Evolutionary conservation across 495 filamentous ascomycete genomes (phyloP).

Genomic region (Penicillium taxi): DNA sequence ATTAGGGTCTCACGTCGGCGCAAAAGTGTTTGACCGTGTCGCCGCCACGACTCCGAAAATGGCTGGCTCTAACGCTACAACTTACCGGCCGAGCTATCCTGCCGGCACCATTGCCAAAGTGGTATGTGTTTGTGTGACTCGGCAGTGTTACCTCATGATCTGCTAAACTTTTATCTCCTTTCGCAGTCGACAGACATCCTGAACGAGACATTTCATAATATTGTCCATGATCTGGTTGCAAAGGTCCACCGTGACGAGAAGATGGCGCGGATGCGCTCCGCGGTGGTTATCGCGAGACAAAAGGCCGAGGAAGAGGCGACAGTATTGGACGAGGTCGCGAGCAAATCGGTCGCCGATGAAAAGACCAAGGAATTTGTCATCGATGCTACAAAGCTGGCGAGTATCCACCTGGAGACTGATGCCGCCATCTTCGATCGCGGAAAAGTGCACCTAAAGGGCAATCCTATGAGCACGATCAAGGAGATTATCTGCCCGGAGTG

Average conservation of each 20-base stretch:
- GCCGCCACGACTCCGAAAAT: conserved; percentile 24
- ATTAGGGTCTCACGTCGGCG: conserved; percentile 18
- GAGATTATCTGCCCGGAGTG: conserved; percentile 63
- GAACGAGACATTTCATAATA: conserved; percentile 64
- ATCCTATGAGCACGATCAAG: conserved; percentile 63
- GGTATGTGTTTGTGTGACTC: conserved; percentile 31
- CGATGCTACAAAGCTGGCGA: conserved; percentile 32
- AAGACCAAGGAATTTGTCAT: conserved; percentile 29
- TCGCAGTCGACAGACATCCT: conserved; percentile 45
- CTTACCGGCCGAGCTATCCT: conserved; percentile 26
- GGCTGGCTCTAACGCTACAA: conserved; percentile 31
- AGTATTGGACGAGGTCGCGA: conserved; percentile 28
- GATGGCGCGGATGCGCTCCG: conserved; percentile 61
- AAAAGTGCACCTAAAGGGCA: conserved; percentile 63
- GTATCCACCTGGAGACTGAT: conserved; percentile 53
- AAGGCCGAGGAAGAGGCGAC: conserved; percentile 47
- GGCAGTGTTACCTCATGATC: not conserved
- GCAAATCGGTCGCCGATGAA: conserved; percentile 24
- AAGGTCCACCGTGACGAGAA: conserved; percentile 70
- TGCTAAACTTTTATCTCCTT: conserved; percentile 1
- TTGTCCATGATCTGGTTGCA: conserved; percentile 61
- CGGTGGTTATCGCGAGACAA: conserved; percentile 63
- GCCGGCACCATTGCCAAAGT: conserved; percentile 39
- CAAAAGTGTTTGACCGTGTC: conserved; percentile 20
- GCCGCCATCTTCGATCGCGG: conserved; percentile 67